A percentile compares a stretch with the other conserved stretches of the same genome.
phyloP scores from a whole-genome alignment of 2,329 filamentous ascomycete species.

The Alternaria brassicicola region DNA sequence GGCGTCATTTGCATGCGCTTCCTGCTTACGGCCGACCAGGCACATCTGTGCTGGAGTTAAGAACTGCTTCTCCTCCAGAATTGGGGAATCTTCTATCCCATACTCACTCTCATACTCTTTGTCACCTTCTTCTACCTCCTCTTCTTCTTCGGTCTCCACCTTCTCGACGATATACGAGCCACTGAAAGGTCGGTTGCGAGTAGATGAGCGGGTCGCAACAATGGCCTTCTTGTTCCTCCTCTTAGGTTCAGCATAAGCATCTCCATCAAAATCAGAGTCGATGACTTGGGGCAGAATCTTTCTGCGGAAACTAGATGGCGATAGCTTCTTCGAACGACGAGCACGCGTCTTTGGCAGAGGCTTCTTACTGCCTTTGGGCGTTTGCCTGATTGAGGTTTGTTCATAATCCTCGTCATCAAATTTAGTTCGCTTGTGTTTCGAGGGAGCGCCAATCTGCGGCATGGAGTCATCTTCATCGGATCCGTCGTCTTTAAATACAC shows the following conservation, averaged over 20 bases:
- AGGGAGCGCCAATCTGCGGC: not conserved
- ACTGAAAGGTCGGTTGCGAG: not conserved
- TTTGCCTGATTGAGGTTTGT: not conserved
- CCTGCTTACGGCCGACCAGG: not conserved
- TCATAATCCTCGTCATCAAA: not conserved
- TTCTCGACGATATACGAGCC: slow-evolving; percentile 2
- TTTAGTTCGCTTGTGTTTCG: not conserved
- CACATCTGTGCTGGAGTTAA: not conserved
- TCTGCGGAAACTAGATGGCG: not conserved
- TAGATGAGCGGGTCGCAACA: slow-evolving; percentile 1
- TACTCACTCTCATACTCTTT: not conserved
- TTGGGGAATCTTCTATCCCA: not conserved
- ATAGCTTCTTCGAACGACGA: not conserved
- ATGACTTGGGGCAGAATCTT: not conserved
- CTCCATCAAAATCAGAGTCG: slow-evolving; percentile 12
- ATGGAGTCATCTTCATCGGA: not conserved
- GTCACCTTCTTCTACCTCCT: not conserved
- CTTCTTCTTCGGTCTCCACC: not conserved
- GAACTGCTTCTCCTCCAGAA: not conserved
- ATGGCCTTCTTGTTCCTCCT: not conserved
- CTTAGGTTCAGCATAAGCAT: slow-evolving; percentile 12
- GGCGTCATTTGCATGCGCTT: not conserved
- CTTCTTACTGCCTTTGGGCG: not conserved
- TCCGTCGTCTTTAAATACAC: not conserved
- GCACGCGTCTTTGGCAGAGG: not conserved